phyloP scores from a whole-genome alignment of 768 basidiomycete species.

The Cystobasidium onofrii region DNA sequence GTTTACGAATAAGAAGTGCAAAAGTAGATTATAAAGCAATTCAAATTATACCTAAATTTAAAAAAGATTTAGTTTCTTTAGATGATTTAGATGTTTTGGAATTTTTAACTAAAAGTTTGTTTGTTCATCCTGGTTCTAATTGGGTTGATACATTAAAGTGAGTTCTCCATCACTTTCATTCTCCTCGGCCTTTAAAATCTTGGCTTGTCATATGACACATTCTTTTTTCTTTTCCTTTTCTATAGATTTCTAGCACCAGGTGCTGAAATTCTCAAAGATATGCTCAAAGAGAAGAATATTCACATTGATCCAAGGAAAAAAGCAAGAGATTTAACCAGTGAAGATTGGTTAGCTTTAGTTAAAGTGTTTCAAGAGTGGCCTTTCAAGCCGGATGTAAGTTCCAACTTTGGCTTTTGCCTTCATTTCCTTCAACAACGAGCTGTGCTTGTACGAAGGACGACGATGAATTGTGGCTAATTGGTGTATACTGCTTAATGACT shows the following conservation, averaged over 20 bases:
- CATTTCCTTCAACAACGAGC: no score
- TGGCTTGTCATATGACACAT: background rate
- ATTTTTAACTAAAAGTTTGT: slow-evolving; percentile 25
- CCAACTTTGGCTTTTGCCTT: background rate
- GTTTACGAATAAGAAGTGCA: background rate
- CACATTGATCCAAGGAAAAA: background rate
- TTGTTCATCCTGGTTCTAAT: background rate
- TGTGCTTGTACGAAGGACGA: no score
- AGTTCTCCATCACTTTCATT: background rate
- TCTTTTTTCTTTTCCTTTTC: background rate
- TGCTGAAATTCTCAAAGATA: background rate
- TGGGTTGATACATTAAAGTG: slow-evolving; percentile 21
- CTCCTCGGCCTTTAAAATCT: background rate
- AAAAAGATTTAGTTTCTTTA: background rate
- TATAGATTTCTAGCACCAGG: slow-evolving; percentile 26
- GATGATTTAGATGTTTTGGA: slow-evolving; percentile 25
- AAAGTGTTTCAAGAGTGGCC: slow-evolving; percentile 29
- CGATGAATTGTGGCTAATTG: no score
- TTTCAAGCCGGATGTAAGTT: slow-evolving; percentile 23
- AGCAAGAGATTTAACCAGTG: background rate
- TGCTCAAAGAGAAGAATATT: background rate
- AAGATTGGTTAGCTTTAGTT: slow-evolving; percentile 17
- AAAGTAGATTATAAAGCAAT: background rate
- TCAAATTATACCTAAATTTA: slow-evolving; percentile 14
- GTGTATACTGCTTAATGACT: no score